These are phyloP conservation scores for Citrullus mucosospermus DNA, from an alignment of 306 rosid species.

Conservation along the genomic window DNA sequence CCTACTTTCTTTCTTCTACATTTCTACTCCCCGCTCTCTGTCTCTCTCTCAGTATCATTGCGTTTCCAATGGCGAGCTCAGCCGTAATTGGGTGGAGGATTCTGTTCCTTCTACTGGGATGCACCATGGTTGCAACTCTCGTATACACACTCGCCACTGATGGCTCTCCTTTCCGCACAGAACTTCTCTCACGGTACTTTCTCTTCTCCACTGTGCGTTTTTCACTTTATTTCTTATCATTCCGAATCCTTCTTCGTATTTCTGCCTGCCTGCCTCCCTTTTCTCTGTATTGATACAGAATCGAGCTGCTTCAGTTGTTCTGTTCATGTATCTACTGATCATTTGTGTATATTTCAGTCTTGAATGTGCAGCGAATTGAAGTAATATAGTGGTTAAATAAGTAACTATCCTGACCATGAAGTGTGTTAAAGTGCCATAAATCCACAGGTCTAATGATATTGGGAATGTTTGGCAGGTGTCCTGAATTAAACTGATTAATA, in stretches of 20 bases:
- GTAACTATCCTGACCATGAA: background rate
- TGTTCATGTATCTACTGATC: background rate
- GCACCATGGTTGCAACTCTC: conserved; percentile 37
- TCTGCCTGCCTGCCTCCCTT: background rate
- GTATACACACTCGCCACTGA: conserved; percentile 39
- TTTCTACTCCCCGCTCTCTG: too few relatives aligned
- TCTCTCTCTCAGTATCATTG: background rate
- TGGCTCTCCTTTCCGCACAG: conserved; percentile 53
- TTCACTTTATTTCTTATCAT: background rate
- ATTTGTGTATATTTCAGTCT: background rate
- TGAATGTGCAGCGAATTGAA: background rate
- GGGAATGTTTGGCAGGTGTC: background rate
- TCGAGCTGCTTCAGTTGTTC: background rate
- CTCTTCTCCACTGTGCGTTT: background rate
- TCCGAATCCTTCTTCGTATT: background rate
- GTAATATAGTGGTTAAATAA: background rate
- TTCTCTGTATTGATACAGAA: background rate
- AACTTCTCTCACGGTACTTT: conserved; percentile 52
- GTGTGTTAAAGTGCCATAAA: background rate
- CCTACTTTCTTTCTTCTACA: background rate
- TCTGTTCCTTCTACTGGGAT: conserved; percentile 34
- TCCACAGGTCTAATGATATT: background rate
- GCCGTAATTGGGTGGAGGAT: conserved; percentile 22
- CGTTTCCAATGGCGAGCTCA: conserved; percentile 32
- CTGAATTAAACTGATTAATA: background rate